Conservation (phyloP, 345 rosid species). For the Angophora floribunda region DNA sequence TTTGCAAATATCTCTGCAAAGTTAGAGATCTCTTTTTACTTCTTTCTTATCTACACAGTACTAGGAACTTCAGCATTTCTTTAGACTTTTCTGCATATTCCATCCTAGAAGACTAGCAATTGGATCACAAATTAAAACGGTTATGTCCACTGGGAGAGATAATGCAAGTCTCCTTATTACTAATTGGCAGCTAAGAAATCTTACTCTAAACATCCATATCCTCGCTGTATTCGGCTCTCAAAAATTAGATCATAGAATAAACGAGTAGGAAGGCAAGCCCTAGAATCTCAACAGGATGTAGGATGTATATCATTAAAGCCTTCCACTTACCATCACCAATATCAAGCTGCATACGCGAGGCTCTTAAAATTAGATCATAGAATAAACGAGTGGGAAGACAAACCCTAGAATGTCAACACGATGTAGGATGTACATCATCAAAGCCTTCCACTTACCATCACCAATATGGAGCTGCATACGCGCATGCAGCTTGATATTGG, state of each 20-base stretch:
- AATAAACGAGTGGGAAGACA: background rate
- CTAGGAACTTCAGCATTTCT: too few species aligned
- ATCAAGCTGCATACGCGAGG: background rate
- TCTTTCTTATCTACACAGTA: too few species aligned
- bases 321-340: background rate
- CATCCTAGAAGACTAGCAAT: too few species aligned
- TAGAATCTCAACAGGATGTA: background rate
- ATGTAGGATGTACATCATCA: background rate
- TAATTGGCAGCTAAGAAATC: background rate
- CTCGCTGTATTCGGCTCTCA: background rate
- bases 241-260: background rate
- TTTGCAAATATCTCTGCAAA: too few species aligned
- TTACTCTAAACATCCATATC: background rate
- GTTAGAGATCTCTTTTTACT: too few species aligned
- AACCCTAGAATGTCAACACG: background rate
- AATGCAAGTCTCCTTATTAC: background rate
- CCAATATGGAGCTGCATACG: background rate
- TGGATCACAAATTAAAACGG: too few species aligned
- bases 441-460: background rate
- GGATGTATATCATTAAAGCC: background rate
- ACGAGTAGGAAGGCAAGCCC: background rate
- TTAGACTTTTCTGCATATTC: too few species aligned
- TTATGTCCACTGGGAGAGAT: background rate
- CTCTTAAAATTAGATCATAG: background rate
- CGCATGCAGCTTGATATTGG: background rate